A percentile compares a stretch with the other conserved stretches of the same genome.
Conservation (phyloP, 2,329 filamentous ascomycete species). For the Fusarium anguioides region DNA sequence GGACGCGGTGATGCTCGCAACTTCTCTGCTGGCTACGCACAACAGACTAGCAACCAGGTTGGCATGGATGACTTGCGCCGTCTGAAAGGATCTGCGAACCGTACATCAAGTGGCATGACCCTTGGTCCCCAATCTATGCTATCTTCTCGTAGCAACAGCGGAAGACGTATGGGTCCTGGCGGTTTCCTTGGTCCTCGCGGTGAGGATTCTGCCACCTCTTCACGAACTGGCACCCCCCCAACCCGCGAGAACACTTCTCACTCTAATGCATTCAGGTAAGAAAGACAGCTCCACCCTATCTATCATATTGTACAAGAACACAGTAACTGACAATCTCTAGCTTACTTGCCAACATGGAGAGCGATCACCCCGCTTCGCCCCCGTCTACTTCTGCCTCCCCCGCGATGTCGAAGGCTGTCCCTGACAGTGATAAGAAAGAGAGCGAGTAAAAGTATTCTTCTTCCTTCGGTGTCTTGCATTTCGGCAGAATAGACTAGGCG, state of each 20-base stretch:
- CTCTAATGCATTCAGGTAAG: conserved; percentile 95
- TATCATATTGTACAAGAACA: not conserved
- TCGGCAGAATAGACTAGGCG: conserved; percentile 63
- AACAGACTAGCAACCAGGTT: conserved; percentile 84
- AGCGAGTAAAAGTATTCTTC: conserved; percentile 53
- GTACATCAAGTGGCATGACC: conserved; percentile 69
- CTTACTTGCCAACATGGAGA: conserved; percentile 70
- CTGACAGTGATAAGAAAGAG: conserved; percentile 67
- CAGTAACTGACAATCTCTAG: conserved; percentile 48
- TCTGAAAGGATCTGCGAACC: conserved; percentile 73
- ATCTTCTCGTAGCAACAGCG: conserved; percentile 89
- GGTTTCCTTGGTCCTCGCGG: conserved; percentile 77
- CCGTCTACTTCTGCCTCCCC: conserved; percentile 76
- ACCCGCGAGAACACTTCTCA: conserved; percentile 69
- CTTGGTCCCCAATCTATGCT: conserved; percentile 90
- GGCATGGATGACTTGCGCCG: conserved; percentile 91
- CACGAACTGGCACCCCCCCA: conserved; percentile 89
- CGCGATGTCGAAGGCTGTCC: conserved; percentile 70
- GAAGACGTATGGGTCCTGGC: conserved; percentile 81
- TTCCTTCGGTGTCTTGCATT: conserved; percentile 58
- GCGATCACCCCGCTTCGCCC: conserved; percentile 74
- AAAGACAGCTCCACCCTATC: not conserved
- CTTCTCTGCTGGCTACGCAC: conserved; percentile 77
- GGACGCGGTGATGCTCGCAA: conserved; percentile 90
- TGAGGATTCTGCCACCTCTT: conserved; percentile 89